A percentile compares a stretch with the other conserved stretches of the same genome.
Evolutionary conservation across 495 filamentous ascomycete species (phyloP).

Genomic region (Collariella sp.): DNA sequence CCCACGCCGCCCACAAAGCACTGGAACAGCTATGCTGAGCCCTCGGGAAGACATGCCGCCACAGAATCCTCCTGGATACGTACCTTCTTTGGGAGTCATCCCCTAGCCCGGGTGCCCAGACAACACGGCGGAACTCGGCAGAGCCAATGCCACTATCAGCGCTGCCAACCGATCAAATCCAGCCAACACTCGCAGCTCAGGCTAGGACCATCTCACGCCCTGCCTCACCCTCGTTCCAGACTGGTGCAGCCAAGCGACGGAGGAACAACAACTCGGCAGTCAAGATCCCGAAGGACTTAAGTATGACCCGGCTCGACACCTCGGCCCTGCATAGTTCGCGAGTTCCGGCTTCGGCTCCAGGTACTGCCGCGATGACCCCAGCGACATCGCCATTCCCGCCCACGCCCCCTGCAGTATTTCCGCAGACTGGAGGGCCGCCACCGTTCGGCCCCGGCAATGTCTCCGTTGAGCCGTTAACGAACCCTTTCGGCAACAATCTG

Average conservation of each 20-base stretch:
- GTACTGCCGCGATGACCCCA: conserved; percentile 29
- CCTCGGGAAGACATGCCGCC: conserved; percentile 4
- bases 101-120: conserved; percentile 3
- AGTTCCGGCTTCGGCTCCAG: conserved; percentile 27
- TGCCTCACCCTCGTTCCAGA: conserved; percentile 1
- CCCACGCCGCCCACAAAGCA: neutral
- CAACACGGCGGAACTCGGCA: conserved; percentile 3
- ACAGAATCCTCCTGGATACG: neutral
- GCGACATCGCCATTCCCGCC: conserved; percentile 37
- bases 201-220: conserved; percentile 4
- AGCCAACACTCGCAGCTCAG: neutral
- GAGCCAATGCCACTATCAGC: neutral
- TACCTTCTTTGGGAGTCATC: conserved; percentile 5
- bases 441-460: conserved; percentile 19
- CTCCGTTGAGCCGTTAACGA: conserved; percentile 18
- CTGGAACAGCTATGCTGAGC: neutral
- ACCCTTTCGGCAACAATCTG: conserved; percentile 49
- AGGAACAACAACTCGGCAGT: conserved; percentile 56
- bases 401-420: conserved; percentile 30
- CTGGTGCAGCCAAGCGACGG: conserved; percentile 51
- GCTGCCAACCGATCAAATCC: conserved; percentile 1
- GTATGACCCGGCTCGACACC: conserved; percentile 70
- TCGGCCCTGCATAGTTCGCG: conserved; percentile 27
- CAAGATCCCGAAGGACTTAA: conserved; percentile 61
- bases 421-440: conserved; percentile 27